These are phyloP conservation scores for Epicoccum nigrum DNA, from an alignment of 2,329 filamentous ascomycete species.

Conservation along the genomic window DNA sequence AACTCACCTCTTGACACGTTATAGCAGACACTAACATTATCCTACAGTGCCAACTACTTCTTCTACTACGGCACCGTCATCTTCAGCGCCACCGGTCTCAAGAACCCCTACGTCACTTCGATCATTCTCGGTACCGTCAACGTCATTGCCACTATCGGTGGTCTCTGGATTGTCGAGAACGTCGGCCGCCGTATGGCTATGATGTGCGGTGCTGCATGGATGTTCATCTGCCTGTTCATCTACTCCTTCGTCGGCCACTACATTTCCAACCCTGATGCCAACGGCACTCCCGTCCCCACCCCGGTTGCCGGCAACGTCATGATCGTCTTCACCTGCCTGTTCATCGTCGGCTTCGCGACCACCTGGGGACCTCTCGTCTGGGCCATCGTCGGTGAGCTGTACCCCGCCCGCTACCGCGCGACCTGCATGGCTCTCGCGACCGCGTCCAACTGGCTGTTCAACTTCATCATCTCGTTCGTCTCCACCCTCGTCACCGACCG, in stretches of 20 bases:
- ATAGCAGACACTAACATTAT: neutral
- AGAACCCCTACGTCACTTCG: constrained; percentile 54
- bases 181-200: constrained; percentile 55
- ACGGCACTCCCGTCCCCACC: constrained; percentile 41
- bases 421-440: constrained; percentile 53
- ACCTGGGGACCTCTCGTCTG: constrained; percentile 76
- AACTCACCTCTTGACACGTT: neutral
- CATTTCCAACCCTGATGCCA: constrained; percentile 34
- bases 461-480: constrained; percentile 67
- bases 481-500: constrained; percentile 75
- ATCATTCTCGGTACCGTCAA: constrained; percentile 60
- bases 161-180: constrained; percentile 55
- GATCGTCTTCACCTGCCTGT: constrained; percentile 72
- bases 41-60: constrained; percentile 65
- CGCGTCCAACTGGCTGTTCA: constrained; percentile 55
- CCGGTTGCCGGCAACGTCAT: constrained; percentile 62
- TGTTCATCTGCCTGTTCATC: constrained; percentile 64
- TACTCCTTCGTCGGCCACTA: constrained; percentile 57
- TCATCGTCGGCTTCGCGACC: constrained; percentile 69
- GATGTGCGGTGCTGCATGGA: constrained; percentile 55
- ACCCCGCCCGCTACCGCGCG: constrained; percentile 63
- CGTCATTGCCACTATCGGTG: constrained; percentile 54
- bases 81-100: constrained; percentile 50
- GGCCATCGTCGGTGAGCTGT: constrained; percentile 71
- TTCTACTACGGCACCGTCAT: constrained; percentile 61